Conservation (phyloP, 345 rosid genomes). For the Eucalyptus erythrocorys region DNA sequence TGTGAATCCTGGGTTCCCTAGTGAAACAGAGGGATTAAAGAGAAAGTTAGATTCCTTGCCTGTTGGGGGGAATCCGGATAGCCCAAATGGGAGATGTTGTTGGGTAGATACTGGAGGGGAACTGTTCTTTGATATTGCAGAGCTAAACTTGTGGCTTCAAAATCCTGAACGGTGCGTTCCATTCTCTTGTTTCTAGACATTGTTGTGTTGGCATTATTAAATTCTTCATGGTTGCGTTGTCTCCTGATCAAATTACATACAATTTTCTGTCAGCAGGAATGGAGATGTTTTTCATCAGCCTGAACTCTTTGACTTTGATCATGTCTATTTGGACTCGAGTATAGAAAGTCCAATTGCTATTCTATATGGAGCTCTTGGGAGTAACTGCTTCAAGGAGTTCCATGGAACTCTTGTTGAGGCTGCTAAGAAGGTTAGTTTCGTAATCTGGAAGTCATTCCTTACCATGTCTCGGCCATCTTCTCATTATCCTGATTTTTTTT, state of each 20-base stretch:
- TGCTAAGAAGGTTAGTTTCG: constrained; percentile 47
- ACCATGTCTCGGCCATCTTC: background rate
- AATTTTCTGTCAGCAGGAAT: constrained; percentile 24
- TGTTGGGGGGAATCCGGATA: constrained; percentile 36
- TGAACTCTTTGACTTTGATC: constrained; percentile 83
- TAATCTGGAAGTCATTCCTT: background rate
- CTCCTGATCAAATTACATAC: background rate
- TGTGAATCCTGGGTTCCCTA: constrained; percentile 1
- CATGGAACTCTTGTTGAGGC: constrained; percentile 59
- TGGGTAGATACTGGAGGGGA: constrained; percentile 90
- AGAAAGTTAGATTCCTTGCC: constrained; percentile 33
- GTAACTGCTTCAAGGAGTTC: constrained; percentile 70
- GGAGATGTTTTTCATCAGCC: constrained; percentile 64
- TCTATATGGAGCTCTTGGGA: constrained; percentile 90
- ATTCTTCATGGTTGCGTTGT: background rate
- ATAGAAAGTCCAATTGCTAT: constrained; percentile 54
- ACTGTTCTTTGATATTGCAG: constrained; percentile 63
- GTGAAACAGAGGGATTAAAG: constrained; percentile 5
- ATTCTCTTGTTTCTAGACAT: background rate
- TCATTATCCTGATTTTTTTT: background rate
- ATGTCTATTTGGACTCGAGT: constrained; percentile 54
- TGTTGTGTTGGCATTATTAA: background rate
- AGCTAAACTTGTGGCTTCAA: constrained; percentile 51
- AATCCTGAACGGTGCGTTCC: constrained; percentile 33
- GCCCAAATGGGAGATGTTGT: constrained; percentile 65